These are phyloP conservation scores for Plasmodium malariae DNA, from an alignment of 169 alveolate genomes.

Conservation along the genomic window DNA sequence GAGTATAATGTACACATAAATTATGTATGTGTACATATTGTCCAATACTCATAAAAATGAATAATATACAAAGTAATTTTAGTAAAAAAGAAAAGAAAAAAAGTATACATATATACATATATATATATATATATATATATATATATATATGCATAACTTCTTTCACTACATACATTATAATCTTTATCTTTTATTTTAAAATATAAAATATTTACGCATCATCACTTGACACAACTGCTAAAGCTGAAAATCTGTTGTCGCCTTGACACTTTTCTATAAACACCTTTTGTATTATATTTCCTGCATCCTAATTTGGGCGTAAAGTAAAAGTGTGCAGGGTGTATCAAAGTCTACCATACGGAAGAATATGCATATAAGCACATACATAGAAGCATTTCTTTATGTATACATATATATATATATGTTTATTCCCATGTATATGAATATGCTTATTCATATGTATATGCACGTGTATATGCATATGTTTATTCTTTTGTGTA, in stretches of 20 bases:
- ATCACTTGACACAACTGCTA: conserved; percentile 32
- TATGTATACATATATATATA: too few relatives aligned
- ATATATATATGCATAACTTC: not conserved
- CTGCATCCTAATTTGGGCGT: conserved; percentile 34
- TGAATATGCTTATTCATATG: too few relatives aligned
- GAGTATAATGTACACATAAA: too few relatives aligned
- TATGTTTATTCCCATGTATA: too few relatives aligned
- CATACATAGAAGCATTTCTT: too few relatives aligned
- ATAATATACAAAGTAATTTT: too few relatives aligned
- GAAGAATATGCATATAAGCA: too few relatives aligned
- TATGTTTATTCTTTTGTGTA: not conserved
- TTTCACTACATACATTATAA: not conserved
- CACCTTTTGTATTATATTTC: conserved; percentile 21
- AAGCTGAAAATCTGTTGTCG: conserved; percentile 50
- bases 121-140: conserved; percentile 1
- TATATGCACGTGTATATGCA: not conserved
- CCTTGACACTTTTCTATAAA: conserved; percentile 30
- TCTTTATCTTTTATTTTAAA: not conserved
- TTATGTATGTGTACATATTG: too few relatives aligned
- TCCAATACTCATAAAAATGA: too few relatives aligned
- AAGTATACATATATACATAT: not conserved
- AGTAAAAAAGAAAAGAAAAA: too few relatives aligned
- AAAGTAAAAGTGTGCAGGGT: not conserved
- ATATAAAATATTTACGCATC: conserved; percentile 2
- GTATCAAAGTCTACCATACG: too few relatives aligned